Conservation (phyloP, 306 rosid genomes). For the Pterocarpus macrocarpus region DNA sequence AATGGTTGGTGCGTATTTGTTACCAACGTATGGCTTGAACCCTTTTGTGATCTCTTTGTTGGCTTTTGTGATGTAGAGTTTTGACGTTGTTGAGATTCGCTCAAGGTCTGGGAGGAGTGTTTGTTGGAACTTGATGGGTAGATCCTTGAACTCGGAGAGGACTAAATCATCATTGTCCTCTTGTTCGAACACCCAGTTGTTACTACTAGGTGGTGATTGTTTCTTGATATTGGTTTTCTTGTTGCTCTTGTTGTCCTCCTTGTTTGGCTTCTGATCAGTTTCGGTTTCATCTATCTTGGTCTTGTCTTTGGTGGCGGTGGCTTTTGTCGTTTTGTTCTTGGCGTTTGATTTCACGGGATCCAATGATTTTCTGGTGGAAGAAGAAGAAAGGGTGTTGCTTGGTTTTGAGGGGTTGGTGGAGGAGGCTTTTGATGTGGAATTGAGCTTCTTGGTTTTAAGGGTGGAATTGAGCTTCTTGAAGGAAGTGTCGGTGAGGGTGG, state of each 20-base stretch:
- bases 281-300: slow-evolving; percentile 36
- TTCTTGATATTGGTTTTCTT: slow-evolving; percentile 48
- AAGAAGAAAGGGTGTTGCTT: neutral
- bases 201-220: slow-evolving; percentile 50
- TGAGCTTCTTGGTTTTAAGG: slow-evolving; percentile 63
- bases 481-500: slow-evolving; percentile 44
- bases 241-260: neutral
- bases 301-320: slow-evolving; percentile 49
- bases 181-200: slow-evolving; percentile 57
- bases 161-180: slow-evolving; percentile 62
- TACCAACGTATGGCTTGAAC: slow-evolving; percentile 88
- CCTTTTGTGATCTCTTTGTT: slow-evolving; percentile 76
- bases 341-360: slow-evolving; percentile 62
- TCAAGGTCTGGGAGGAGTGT: slow-evolving; percentile 84
- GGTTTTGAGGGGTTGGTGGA: no score
- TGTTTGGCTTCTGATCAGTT: slow-evolving; percentile 23
- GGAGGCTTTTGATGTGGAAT: slow-evolving; percentile 66
- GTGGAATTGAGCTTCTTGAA: slow-evolving; percentile 72
- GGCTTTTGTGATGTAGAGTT: slow-evolving; percentile 69
- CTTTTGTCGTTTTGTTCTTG: slow-evolving; percentile 56
- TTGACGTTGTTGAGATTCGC: slow-evolving; percentile 78
- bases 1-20: slow-evolving; percentile 81
- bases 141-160: slow-evolving; percentile 66
- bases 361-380: slow-evolving; percentile 54
- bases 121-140: slow-evolving; percentile 70